Evolutionary conservation across 352 stramenopile genomes (phyloP).

Genomic region (Pilasporangium apinafurcum): DNA sequence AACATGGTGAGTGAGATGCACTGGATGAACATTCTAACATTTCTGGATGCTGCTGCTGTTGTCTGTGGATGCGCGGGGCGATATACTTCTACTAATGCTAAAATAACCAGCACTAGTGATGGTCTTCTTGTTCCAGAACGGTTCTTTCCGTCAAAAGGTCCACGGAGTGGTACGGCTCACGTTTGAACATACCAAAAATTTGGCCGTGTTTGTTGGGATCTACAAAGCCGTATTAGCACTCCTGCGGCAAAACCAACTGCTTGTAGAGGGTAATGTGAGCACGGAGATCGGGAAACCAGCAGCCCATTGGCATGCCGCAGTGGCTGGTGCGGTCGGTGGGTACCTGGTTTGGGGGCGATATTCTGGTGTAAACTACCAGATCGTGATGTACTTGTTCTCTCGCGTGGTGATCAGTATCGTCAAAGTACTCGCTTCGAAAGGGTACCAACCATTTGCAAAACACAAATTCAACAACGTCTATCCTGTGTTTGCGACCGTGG

Average conservation of each 20-base stretch:
- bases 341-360: slow-evolving; percentile 85
- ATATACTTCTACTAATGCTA: too few relatives aligned
- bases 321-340: slow-evolving; percentile 67
- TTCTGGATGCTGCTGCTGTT: not conserved
- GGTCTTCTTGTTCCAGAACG: slow-evolving; percentile 85
- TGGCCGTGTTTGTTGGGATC: slow-evolving; percentile 83
- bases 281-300: slow-evolving; percentile 56
- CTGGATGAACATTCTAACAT: not conserved
- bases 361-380: slow-evolving; percentile 86
- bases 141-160: slow-evolving; percentile 72
- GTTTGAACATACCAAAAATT: slow-evolving; percentile 84
- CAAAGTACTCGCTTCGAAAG: slow-evolving; percentile 55
- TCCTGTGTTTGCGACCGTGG: slow-evolving; percentile 62
- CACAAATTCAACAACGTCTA: slow-evolving; percentile 75
- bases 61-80: too few relatives aligned
- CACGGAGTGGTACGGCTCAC: slow-evolving; percentile 67
- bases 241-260: slow-evolving; percentile 47
- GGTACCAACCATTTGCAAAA: slow-evolving; percentile 52
- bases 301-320: slow-evolving; percentile 68
- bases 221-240: slow-evolving; percentile 77
- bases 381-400: slow-evolving; percentile 86
- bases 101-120: slow-evolving; percentile 83
- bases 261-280: slow-evolving; percentile 20
- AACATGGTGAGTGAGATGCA: not conserved
- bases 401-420: slow-evolving; percentile 64